Conservation (phyloP, 1,139 yeast species). For the Kodamaea arcana region DNA sequence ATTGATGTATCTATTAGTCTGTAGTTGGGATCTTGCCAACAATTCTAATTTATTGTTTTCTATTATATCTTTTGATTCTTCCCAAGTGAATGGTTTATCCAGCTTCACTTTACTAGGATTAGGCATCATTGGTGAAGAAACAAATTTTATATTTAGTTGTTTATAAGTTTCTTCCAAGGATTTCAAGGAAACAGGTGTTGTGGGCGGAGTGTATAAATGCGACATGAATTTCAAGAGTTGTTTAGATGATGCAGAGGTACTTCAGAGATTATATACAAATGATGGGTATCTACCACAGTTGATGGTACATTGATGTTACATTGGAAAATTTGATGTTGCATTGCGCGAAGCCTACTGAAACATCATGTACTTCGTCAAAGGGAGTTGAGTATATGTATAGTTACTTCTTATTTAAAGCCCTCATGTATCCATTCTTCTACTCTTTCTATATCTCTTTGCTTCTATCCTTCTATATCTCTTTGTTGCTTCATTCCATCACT, state of each 20-base stretch:
- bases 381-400: too few relatives aligned
- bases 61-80: constrained; percentile 29
- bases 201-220: constrained; percentile 10
- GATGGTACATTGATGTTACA: background rate
- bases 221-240: background rate
- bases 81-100: constrained; percentile 28
- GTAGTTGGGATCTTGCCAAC: constrained; percentile 36
- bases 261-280: background rate
- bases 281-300: background rate
- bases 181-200: constrained; percentile 12
- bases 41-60: constrained; percentile 31
- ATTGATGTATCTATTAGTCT: constrained; percentile 29
- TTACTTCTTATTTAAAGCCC: too few relatives aligned
- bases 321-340: background rate
- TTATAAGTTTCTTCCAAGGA: constrained; percentile 12
- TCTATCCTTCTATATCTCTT: too few relatives aligned
- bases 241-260: background rate
- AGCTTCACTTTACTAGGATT: constrained; percentile 34
- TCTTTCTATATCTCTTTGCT: too few relatives aligned
- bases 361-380: too few relatives aligned
- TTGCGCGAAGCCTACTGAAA: too few relatives aligned
- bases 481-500: too few relatives aligned
- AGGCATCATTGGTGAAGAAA: constrained; percentile 38
- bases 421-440: too few relatives aligned
- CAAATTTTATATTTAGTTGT: constrained; percentile 19